These are phyloP conservation scores for Adansonia gregorii DNA, from an alignment of 441 rosid species.

Conservation along the genomic window DNA sequence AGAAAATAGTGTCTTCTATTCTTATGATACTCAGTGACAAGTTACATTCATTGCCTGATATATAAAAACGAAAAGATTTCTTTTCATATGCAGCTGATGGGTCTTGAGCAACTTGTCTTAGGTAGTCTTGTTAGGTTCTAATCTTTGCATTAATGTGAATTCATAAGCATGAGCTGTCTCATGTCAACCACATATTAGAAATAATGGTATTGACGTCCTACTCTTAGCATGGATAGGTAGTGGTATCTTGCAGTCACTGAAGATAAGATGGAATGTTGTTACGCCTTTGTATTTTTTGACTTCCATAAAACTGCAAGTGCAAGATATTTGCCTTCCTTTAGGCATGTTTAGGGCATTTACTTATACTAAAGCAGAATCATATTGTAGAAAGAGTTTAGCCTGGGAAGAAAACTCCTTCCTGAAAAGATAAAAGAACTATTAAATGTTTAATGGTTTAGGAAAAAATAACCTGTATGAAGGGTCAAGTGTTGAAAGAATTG, in stretches of 20 bases:
- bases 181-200: background rate
- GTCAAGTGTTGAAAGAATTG: conserved; percentile 6
- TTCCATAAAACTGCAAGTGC: conserved; percentile 1
- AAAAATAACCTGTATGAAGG: background rate
- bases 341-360: background rate
- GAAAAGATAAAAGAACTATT: background rate
- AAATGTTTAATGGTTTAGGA: background rate
- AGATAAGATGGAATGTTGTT: background rate
- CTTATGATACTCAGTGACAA: background rate
- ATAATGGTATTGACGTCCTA: background rate
- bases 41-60: background rate
- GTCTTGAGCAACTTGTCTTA: background rate
- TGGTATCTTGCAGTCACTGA: background rate
- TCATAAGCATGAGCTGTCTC: background rate
- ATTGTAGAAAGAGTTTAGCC: background rate
- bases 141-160: background rate
- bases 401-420: conserved; percentile 17
- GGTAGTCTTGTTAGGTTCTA: background rate
- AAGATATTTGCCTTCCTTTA: background rate
- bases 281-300: background rate
- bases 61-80: background rate
- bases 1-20: background rate
- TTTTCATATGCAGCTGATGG: background rate
- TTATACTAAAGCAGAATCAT: background rate
- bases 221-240: background rate